These are phyloP conservation scores for Marsdenia floribunda DNA, from an alignment of 257 asterid species.

Conservation along the genomic window DNA sequence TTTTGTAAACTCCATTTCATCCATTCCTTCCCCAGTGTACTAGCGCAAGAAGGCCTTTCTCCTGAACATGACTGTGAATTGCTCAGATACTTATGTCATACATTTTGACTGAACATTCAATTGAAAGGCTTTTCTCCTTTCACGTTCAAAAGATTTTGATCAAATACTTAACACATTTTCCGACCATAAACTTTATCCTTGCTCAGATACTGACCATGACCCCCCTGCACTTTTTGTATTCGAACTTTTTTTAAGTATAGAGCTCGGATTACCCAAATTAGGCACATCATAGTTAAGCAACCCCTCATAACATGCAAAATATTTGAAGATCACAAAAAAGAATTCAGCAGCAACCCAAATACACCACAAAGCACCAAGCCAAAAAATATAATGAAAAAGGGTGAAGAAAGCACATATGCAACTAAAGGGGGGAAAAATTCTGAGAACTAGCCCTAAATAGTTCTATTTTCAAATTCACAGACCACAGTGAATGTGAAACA, in stretches of 20 bases:
- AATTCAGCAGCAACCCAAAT: neutral
- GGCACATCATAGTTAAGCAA: too few relatives aligned
- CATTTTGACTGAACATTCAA: too few relatives aligned
- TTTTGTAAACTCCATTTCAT: slow-evolving; percentile 70
- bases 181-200: too few relatives aligned
- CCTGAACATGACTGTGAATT: slow-evolving; percentile 68
- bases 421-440: neutral
- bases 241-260: too few relatives aligned
- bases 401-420: neutral
- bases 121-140: too few relatives aligned
- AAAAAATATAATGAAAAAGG: neutral
- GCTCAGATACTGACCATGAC: too few relatives aligned
- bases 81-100: too few relatives aligned
- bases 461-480: neutral
- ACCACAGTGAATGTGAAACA: neutral
- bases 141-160: too few relatives aligned
- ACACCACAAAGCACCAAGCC: neutral
- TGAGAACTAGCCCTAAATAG: neutral
- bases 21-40: slow-evolving; percentile 73
- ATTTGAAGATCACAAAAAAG: neutral
- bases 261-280: too few relatives aligned
- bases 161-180: too few relatives aligned
- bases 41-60: slow-evolving; percentile 68
- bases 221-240: too few relatives aligned
- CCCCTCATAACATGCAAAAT: neutral